phyloP scores from a whole-genome alignment of 306 rosid species.

The Clitoria ternatea region DNA sequence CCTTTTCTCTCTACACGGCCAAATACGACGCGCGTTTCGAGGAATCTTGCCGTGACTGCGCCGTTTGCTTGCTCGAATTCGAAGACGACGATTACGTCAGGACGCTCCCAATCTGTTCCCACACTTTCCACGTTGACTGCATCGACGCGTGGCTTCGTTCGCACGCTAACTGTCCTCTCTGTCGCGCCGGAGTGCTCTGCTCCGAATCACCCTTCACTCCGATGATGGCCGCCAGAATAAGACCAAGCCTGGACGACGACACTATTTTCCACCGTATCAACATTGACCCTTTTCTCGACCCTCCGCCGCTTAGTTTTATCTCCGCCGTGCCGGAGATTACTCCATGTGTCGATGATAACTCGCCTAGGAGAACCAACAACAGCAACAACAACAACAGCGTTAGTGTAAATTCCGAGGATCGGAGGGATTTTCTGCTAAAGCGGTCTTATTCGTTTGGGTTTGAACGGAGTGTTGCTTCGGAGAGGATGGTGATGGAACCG shows the following conservation, averaged over 20 bases:
- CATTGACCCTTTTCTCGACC: constrained; percentile 44
- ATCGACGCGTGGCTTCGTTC: constrained; percentile 94
- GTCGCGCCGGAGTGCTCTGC: constrained; percentile 79
- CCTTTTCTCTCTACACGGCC: constrained; percentile 58
- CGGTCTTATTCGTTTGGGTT: constrained; percentile 89
- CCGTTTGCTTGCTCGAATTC: constrained; percentile 79
- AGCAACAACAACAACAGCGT: neutral
- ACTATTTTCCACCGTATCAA: constrained; percentile 44
- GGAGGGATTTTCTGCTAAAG: constrained; percentile 66
- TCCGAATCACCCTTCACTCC: constrained; percentile 81
- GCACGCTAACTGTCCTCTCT: constrained; percentile 94
- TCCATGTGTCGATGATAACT: constrained; percentile 55
- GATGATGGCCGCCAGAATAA: constrained; percentile 80
- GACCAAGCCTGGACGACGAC: constrained; percentile 76
- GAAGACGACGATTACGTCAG: constrained; percentile 80
- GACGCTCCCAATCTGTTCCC: constrained; percentile 76
- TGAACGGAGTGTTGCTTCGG: constrained; percentile 67
- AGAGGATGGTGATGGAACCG: constrained; percentile 71
- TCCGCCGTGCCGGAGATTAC: constrained; percentile 55
- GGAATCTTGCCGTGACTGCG: constrained; percentile 64
- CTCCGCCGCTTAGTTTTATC: neutral
- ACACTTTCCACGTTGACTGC: constrained; percentile 85
- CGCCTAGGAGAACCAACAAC: constrained; percentile 33
- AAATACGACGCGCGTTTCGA: constrained; percentile 18
- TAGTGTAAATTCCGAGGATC: constrained; percentile 38